Evolutionary conservation across 306 rosid genomes (phyloP).

Genomic region (Pachyrhizus erosus): DNA sequence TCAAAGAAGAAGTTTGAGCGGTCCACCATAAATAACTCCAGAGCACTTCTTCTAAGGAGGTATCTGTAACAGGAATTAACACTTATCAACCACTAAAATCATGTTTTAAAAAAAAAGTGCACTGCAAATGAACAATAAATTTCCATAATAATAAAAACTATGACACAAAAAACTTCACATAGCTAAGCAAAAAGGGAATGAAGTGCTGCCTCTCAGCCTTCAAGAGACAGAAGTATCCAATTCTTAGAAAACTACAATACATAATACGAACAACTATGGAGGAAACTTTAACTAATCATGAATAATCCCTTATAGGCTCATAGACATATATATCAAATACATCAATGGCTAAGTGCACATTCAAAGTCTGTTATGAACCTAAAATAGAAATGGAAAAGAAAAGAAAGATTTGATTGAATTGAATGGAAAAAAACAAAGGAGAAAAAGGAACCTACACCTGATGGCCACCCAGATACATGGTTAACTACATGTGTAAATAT

Average conservation of each 20-base stretch:
- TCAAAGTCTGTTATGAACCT: not conserved
- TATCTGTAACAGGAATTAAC: slow-evolving; percentile 60
- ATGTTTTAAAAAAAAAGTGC: not conserved
- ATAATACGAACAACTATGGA: not conserved
- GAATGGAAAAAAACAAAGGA: not conserved
- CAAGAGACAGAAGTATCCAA: slow-evolving; percentile 17
- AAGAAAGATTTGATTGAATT: not conserved
- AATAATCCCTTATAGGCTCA: not conserved
- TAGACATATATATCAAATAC: slow-evolving; percentile 29
- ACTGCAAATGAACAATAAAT: slow-evolving; percentile 25
- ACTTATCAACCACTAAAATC: slow-evolving; percentile 30
- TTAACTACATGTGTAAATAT: not conserved
- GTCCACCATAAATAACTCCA: slow-evolving; percentile 97
- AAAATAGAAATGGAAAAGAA: not conserved
- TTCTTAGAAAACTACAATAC: slow-evolving; percentile 1
- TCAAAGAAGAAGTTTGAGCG: slow-evolving; percentile 96
- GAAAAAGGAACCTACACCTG: not conserved
- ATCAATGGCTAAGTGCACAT: slow-evolving; percentile 22
- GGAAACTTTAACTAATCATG: slow-evolving; percentile 11
- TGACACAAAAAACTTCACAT: slow-evolving; percentile 15
- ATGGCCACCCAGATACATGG: not conserved
- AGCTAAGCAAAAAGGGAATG: not conserved
- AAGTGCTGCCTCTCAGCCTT: slow-evolving; percentile 15
- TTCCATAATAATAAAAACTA: slow-evolving; percentile 19
- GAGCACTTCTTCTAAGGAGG: slow-evolving; percentile 96